A percentile compares a stretch with the other conserved stretches of the same genome.
phyloP scores from a whole-genome alignment of 108 stramenopile species.

The Parmales sp. region DNA sequence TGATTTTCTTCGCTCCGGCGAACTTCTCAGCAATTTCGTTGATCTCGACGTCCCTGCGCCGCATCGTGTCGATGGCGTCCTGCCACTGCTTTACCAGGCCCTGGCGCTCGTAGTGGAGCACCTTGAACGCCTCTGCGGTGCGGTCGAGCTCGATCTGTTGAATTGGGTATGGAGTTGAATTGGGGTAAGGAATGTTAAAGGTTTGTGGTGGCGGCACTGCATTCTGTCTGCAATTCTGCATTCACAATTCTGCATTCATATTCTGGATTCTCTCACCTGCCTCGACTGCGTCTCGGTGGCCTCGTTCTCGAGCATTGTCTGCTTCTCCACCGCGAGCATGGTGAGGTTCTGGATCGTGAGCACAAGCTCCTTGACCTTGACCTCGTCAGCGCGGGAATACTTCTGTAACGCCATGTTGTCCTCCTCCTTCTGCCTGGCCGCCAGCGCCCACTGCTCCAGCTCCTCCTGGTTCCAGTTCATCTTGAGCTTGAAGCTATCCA shows the following conservation, averaged over 20 bases:
- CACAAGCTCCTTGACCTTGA: conserved; percentile 52
- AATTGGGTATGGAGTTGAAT: no score
- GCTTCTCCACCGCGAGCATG: conserved; percentile 30
- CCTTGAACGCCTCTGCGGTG: conserved; percentile 53
- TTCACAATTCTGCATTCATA: no score
- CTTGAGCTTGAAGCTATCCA: conserved; percentile 62
- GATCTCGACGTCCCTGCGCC: conserved; percentile 59
- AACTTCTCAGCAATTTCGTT: conserved; percentile 33
- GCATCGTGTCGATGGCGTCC: conserved; percentile 57
- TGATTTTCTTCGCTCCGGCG: conserved; percentile 20
- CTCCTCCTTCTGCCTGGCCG: conserved; percentile 71
- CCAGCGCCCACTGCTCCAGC: conserved; percentile 81
- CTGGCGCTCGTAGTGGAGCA: conserved; percentile 60
- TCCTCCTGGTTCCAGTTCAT: conserved; percentile 86
- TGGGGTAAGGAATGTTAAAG: no score
- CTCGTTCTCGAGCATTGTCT: conserved; percentile 45
- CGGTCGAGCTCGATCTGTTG: conserved; percentile 29
- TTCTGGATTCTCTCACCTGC: no score
- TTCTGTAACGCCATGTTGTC: conserved; percentile 60
- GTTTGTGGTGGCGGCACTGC: no score
- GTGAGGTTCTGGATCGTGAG: conserved; percentile 53
- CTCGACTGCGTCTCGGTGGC: conserved; percentile 44
- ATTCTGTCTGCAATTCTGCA: conserved; percentile 29
- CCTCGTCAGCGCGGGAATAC: conserved; percentile 66
- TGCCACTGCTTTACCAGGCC: conserved; percentile 66